These are phyloP conservation scores for Barnettozyma sp. DNA, from an alignment of 805 yeast genomes.

Conservation along the genomic window DNA sequence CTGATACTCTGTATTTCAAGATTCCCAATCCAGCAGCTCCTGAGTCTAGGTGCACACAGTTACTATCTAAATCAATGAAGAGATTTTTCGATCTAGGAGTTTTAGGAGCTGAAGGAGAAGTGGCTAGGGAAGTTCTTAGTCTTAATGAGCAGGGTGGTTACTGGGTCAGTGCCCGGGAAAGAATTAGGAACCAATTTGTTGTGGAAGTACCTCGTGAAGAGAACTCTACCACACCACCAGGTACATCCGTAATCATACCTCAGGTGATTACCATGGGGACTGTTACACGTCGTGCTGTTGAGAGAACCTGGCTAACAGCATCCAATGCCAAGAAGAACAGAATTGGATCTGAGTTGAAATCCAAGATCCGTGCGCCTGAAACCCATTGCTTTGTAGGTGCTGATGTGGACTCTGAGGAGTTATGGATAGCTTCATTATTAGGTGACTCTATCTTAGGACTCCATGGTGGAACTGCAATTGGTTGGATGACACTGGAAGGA, in stretches of 20 bases:
- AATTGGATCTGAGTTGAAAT: conserved; percentile 89
- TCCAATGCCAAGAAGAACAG: conserved; percentile 83
- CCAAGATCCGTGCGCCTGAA: conserved; percentile 76
- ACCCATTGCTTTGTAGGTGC: conserved; percentile 96
- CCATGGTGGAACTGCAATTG: conserved; percentile 95
- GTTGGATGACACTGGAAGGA: conserved; percentile 99
- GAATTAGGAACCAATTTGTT: conserved; percentile 81
- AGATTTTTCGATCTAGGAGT: conserved; percentile 67
- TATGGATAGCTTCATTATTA: conserved; percentile 94
- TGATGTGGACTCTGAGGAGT: conserved; percentile 96
- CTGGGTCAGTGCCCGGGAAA: conserved; percentile 86
- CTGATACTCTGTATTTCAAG: conserved; percentile 42
- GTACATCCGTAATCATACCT: conserved; percentile 59
- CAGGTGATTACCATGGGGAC: conserved; percentile 91
- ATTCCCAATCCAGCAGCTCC: conserved; percentile 90
- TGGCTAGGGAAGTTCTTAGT: conserved; percentile 73
- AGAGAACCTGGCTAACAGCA: conserved; percentile 96
- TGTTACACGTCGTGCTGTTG: conserved; percentile 92
- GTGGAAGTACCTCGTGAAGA: conserved; percentile 41
- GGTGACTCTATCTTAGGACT: conserved; percentile 86
- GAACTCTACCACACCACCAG: not conserved
- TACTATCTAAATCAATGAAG: conserved; percentile 72
- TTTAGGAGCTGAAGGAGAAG: conserved; percentile 59
- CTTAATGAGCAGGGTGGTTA: conserved; percentile 77
- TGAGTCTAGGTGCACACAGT: conserved; percentile 57